A percentile compares a stretch with the other conserved stretches of the same genome.
Evolutionary conservation across 257 asterid species (phyloP).

Genomic region (Ilex asprella): DNA sequence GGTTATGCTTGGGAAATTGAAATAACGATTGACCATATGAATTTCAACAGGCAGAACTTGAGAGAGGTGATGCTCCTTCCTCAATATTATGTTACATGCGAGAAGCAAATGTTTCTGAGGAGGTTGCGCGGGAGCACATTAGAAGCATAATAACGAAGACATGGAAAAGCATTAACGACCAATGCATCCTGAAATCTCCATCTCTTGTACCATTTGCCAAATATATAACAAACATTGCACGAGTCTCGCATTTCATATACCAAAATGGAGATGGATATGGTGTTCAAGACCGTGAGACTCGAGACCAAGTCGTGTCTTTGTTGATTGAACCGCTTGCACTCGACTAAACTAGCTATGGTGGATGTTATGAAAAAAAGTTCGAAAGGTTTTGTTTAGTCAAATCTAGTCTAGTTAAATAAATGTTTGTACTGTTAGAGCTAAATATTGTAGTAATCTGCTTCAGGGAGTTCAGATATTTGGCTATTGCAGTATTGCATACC

Average conservation of each 20-base stretch:
- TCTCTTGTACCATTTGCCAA: constrained; percentile 10
- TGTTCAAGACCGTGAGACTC: constrained; percentile 37
- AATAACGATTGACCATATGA: no score
- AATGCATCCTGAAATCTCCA: constrained; percentile 1
- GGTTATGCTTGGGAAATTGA: not conserved
- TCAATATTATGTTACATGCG: constrained; percentile 57
- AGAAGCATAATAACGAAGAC: constrained; percentile 14
- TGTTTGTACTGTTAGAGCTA: no score
- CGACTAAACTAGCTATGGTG: not conserved
- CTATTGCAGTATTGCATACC: no score
- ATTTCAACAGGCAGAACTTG: constrained; percentile 40
- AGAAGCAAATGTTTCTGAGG: constrained; percentile 36
- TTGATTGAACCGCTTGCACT: constrained; percentile 33
- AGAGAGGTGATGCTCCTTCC: constrained; percentile 58
- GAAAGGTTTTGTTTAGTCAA: no score
- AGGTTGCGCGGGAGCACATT: constrained; percentile 34
- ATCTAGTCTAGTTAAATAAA: no score
- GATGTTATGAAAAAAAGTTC: no score
- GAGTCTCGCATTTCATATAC: constrained; percentile 42
- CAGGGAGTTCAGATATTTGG: no score
- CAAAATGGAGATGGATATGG: constrained; percentile 64
- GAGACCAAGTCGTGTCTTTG: constrained; percentile 36
- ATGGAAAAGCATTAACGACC: constrained; percentile 41
- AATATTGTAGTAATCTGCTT: no score
- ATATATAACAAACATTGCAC: constrained; percentile 32